A percentile compares a stretch with the other conserved stretches of the same genome.
Conservation (phyloP, 2,329 filamentous ascomycete species). For the Akanthomyces dipterigenus region DNA sequence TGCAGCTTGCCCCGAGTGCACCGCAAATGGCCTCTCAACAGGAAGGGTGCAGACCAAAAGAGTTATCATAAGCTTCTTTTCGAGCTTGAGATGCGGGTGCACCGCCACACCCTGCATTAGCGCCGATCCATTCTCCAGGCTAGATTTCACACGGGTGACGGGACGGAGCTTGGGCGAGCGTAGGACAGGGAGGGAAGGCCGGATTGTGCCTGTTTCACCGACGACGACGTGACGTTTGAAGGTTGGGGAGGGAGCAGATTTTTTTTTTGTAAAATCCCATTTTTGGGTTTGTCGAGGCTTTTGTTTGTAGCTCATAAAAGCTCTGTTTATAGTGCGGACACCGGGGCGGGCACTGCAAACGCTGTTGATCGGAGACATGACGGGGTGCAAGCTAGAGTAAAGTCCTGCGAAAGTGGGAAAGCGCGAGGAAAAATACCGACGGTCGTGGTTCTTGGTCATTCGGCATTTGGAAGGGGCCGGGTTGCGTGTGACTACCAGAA, state of each 20-base stretch:
- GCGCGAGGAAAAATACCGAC: neutral
- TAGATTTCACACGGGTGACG: constrained; percentile 9
- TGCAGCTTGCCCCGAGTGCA: neutral
- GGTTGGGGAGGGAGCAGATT: neutral
- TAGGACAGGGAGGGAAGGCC: neutral
- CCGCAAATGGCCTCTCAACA: neutral
- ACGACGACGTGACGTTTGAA: neutral
- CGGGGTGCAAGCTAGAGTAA: too few relatives aligned
- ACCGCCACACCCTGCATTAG: constrained; percentile 33
- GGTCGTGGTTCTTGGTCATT: neutral
- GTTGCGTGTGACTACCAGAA: neutral
- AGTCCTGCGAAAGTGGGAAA: neutral
- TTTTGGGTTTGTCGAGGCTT: neutral
- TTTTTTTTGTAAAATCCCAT: neutral
- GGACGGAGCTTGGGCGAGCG: neutral
- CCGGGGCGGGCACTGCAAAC: too few relatives aligned
- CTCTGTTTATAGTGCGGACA: too few relatives aligned
- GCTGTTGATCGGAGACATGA: too few relatives aligned
- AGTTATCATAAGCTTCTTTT: neutral
- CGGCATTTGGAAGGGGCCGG: neutral
- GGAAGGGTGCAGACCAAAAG: neutral
- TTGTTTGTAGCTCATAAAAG: too few relatives aligned
- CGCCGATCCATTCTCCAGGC: constrained; percentile 26
- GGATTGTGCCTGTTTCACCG: neutral
- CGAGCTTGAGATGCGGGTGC: constrained; percentile 19